Evolutionary conservation across 768 basidiomycete genomes (phyloP).

Genomic region (Psilocybe subaeruginosa): DNA sequence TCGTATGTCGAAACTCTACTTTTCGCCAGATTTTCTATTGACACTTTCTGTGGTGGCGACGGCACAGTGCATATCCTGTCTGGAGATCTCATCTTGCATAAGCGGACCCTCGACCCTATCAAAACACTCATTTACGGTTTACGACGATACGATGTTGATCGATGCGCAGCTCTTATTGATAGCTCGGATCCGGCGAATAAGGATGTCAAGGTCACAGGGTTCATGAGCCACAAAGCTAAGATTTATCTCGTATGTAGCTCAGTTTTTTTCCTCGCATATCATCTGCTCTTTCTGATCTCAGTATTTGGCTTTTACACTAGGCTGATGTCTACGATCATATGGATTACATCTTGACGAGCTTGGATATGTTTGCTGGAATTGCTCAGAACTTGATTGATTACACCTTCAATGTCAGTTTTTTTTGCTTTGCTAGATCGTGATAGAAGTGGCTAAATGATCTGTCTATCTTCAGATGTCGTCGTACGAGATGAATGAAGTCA

Average conservation of each 20-base stretch:
- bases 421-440: neutral
- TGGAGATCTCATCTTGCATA: constrained; percentile 74
- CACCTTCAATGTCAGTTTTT: constrained; percentile 64
- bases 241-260: constrained; percentile 57
- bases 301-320: constrained; percentile 28
- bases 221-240: constrained; percentile 70
- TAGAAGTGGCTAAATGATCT: constrained; percentile 1
- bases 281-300: neutral
- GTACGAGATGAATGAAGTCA: constrained; percentile 77
- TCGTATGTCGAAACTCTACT: constrained; percentile 41
- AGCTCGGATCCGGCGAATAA: constrained; percentile 39
- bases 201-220: constrained; percentile 51
- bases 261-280: neutral
- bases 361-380: constrained; percentile 76
- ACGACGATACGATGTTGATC: constrained; percentile 70
- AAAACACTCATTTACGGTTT: constrained; percentile 71
- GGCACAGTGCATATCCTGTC: constrained; percentile 71
- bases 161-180: constrained; percentile 60
- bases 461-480: constrained; percentile 56
- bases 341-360: constrained; percentile 67
- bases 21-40: neutral
- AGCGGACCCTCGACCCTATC: constrained; percentile 74
- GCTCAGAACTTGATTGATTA: constrained; percentile 74
- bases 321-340: constrained; percentile 80
- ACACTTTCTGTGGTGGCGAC: neutral